Percentiles rank a stretch among this genome's conserved stretches.
Evolutionary conservation across 75 land plant genomes (phyloP).

Genomic region (Pinus tabuliformis): DNA sequence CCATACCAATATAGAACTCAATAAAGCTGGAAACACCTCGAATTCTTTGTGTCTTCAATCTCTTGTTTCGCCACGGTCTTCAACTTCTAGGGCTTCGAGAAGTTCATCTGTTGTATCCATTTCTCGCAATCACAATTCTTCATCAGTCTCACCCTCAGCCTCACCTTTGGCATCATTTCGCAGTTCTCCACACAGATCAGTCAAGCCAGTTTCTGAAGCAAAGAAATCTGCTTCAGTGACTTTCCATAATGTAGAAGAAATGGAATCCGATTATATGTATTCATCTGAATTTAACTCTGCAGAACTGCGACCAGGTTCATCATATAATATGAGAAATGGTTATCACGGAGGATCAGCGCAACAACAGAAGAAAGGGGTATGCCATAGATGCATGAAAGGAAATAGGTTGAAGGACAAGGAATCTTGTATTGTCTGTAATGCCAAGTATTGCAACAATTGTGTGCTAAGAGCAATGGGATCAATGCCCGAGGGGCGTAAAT

Average conservation of each 20-base stretch:
- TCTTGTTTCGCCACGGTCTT: constrained; percentile 19
- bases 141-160: constrained; percentile 35
- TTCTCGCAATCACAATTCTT: constrained; percentile 38
- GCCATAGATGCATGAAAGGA: constrained; percentile 71
- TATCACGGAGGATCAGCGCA: neutral
- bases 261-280: constrained; percentile 9
- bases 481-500: constrained; percentile 98
- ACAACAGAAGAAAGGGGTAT: constrained; percentile 58
- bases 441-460: constrained; percentile 85
- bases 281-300: constrained; percentile 7
- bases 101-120: constrained; percentile 40
- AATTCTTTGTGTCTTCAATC: constrained; percentile 11
- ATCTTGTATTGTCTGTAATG: constrained; percentile 77
- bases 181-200: constrained; percentile 5
- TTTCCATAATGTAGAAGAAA: constrained; percentile 31
- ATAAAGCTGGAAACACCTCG: neutral
- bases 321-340: neutral
- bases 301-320: neutral
- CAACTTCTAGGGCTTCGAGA: constrained; percentile 28
- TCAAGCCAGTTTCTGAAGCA: constrained; percentile 8
- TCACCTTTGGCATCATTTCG: constrained; percentile 15
- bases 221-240: constrained; percentile 35
- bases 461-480: constrained; percentile 92
- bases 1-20: neutral
- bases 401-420: constrained; percentile 72